A percentile compares a stretch with the other conserved stretches of the same genome.
phyloP scores from a whole-genome alignment of 768 basidiomycete genomes.

The Gyrodon lividus region DNA sequence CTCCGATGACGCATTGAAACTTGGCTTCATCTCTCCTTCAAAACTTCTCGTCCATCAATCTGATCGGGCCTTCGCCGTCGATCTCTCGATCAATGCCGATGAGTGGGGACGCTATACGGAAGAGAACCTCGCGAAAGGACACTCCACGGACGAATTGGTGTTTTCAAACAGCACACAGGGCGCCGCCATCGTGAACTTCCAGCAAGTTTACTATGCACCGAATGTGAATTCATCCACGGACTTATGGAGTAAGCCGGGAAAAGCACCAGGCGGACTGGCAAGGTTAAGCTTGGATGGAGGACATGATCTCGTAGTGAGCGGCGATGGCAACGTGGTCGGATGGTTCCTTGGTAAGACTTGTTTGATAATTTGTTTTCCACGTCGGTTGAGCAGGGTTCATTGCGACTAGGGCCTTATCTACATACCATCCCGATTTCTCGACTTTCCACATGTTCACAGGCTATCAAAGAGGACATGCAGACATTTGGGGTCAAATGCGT shows the following conservation, averaged over 20 bases:
- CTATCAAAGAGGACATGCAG: conserved; percentile 45
- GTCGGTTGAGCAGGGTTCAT: background rate
- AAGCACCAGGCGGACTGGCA: conserved; percentile 58
- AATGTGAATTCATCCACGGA: conserved; percentile 42
- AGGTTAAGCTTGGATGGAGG: conserved; percentile 73
- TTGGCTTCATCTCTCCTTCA: conserved; percentile 57
- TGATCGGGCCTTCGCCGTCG: conserved; percentile 46
- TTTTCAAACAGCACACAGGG: conserved; percentile 41
- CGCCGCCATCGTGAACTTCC: conserved; percentile 68
- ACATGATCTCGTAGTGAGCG: conserved; percentile 63
- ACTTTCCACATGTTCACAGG: conserved; percentile 46
- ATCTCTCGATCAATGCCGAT: conserved; percentile 46
- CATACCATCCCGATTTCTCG: conserved; percentile 60
- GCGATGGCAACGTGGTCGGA: conserved; percentile 63
- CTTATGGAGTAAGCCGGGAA: conserved; percentile 71
- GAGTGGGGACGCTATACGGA: conserved; percentile 48
- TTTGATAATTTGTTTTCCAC: background rate
- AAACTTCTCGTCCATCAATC: conserved; percentile 63
- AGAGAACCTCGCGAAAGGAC: conserved; percentile 50
- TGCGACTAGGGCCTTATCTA: conserved; percentile 20
- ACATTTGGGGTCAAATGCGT: conserved; percentile 67
- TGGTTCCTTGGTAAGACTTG: conserved; percentile 66
- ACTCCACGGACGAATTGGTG: conserved; percentile 56
- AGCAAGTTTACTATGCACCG: conserved; percentile 60
- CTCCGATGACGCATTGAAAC: conserved; percentile 40